Conservation (phyloP, 164 flowering plant species). For the Berberis thunbergii region DNA sequence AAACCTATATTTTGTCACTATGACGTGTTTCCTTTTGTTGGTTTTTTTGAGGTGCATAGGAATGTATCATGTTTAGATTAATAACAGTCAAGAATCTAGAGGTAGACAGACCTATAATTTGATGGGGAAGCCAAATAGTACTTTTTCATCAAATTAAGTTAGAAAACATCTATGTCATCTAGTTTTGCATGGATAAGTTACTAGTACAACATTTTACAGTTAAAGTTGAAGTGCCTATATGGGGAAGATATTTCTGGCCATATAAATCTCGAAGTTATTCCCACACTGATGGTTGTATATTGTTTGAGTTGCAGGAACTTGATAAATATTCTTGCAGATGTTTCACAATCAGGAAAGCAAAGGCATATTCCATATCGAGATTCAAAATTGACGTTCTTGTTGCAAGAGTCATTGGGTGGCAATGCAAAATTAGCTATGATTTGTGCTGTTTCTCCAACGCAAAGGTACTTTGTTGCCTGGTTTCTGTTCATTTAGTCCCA, state of each 20-base stretch:
- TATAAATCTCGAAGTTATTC: not conserved
- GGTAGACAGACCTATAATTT: too few relatives aligned
- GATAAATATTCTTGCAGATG: conserved; percentile 95
- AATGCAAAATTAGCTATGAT: conserved; percentile 95
- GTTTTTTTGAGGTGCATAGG: too few relatives aligned
- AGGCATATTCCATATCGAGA: conserved; percentile 98
- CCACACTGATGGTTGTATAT: not conserved
- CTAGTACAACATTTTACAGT: too few relatives aligned
- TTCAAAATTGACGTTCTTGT: conserved; percentile 84
- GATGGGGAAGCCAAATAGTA: too few relatives aligned
- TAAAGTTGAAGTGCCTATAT: too few relatives aligned
- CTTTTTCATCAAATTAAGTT: too few relatives aligned
- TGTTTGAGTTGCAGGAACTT: conserved; percentile 59
- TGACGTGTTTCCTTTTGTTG: too few relatives aligned
- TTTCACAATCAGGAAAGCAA: conserved; percentile 90
- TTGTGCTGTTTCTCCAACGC: conserved; percentile 91
- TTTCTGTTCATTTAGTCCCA: not conserved
- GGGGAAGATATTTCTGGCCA: not conserved
- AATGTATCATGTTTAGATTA: too few relatives aligned
- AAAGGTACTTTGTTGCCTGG: conserved; percentile 35
- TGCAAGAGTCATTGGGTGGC: conserved; percentile 98
- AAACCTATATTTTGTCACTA: too few relatives aligned
- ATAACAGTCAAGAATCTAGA: too few relatives aligned
- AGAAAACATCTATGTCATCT: too few relatives aligned
- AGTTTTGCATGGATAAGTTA: too few relatives aligned